Base-by-base conservation (phyloP, 2,329 filamentous ascomycete genomes). In the Bipolaris bicolor region DNA sequence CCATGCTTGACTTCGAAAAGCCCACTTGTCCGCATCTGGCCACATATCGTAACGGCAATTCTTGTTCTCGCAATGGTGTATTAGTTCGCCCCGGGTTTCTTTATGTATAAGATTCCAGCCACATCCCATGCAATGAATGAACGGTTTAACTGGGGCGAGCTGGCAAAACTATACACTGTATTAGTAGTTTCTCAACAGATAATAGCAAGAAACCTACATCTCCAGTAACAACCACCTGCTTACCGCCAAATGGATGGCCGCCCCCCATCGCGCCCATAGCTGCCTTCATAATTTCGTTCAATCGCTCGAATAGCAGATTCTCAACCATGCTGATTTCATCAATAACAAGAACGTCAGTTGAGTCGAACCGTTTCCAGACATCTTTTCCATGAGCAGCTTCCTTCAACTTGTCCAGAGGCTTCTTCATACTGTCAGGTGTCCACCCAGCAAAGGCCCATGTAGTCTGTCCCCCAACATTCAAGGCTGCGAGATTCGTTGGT, bases 261-360 rank as follows among this genome's bases (percentile, higher is more conserved):
- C 50, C 49, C 48, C 57, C 29, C 7, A 10, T 34, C 3, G 55
- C 43, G 5, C 53, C 52, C 41, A 74, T 64, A 2, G 73, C 74
- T 22, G 61, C 69, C 57, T 83, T 83, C 75, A 81, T 79, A 2
- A 84, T 65, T 3, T 64, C 68, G 55, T 84, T 82, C 11, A 68
- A 70, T 11, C 84, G 79, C 56, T 84, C 80, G 26, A 87, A 81
- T 46, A 82, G 77, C 6, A 80, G 68, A 52, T 82, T 84, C 48
- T 86, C 84, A 0, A 88, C 78, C 87, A 89, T 89, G 60, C 82
- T 86, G 55, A 90, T 84, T 70, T 89, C 87, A 62, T 89, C 86
- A 15, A 89, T 84, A 22, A 89, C 80, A 1, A 89, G 76, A 0
- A 87, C 82, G 48, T 88, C 78, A 0, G 82, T 85, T 0, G 69